Evolutionary conservation across 306 rosid species (phyloP).

Genomic region (Pueraria montana): DNA sequence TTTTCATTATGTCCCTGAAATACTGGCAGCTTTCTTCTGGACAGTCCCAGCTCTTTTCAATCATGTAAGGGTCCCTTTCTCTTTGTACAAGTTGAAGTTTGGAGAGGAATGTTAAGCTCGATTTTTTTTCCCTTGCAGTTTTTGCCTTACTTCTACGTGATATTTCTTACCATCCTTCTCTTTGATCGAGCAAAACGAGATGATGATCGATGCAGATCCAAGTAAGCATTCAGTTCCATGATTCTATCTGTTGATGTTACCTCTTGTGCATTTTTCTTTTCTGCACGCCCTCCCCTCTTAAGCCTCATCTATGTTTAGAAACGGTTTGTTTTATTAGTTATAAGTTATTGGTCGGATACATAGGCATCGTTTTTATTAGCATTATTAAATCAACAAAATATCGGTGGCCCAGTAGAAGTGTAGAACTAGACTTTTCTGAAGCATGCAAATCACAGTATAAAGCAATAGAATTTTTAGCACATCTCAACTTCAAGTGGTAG

Average conservation of each 20-base stretch:
- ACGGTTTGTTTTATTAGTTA: not conserved
- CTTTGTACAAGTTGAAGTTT: slow-evolving; percentile 38
- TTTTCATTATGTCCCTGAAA: slow-evolving; percentile 98
- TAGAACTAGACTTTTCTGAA: not conserved
- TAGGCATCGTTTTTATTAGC: not conserved
- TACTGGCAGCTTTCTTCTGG: slow-evolving; percentile 97
- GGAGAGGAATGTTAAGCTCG: slow-evolving; percentile 40
- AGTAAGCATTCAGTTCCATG: slow-evolving; percentile 67
- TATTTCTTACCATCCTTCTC: slow-evolving; percentile 90
- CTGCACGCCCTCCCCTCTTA: not conserved
- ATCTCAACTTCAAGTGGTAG: not conserved
- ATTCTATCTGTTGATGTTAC: slow-evolving; percentile 25
- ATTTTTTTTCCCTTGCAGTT: slow-evolving; percentile 63
- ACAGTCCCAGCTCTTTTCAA: slow-evolving; percentile 92
- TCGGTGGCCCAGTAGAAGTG: not conserved
- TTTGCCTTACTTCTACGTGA: slow-evolving; percentile 92
- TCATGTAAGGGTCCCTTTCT: slow-evolving; percentile 66
- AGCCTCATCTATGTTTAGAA: slow-evolving; percentile 7
- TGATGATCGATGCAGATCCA: slow-evolving; percentile 91
- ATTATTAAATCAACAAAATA: slow-evolving; percentile 2
- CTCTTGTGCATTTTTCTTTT: slow-evolving; percentile 1
- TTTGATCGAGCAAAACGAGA: slow-evolving; percentile 97
- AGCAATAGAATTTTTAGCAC: not conserved
- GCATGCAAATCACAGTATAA: slow-evolving; percentile 1
- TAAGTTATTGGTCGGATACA: not conserved